These are phyloP conservation scores for Lachancea nothofagi DNA, from an alignment of 805 yeast genomes.

Conservation along the genomic window DNA sequence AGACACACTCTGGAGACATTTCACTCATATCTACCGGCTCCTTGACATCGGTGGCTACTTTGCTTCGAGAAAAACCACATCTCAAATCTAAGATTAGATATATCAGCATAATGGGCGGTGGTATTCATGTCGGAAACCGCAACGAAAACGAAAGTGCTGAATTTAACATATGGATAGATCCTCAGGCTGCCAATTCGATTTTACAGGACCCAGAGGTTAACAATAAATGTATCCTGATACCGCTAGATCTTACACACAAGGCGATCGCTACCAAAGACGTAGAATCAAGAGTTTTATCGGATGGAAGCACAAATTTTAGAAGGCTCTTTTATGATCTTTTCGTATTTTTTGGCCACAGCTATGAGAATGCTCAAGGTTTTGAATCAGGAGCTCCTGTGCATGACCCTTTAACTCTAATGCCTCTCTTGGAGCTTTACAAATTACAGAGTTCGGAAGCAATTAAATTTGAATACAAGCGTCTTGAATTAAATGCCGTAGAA, in stretches of 20 bases:
- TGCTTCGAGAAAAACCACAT: conserved; percentile 53
- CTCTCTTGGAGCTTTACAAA: conserved; percentile 43
- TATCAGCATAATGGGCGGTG: conserved; percentile 77
- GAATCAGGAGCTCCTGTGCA: conserved; percentile 67
- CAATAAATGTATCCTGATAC: conserved; percentile 51
- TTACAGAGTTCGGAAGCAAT: conserved; percentile 23
- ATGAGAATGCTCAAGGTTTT: conserved; percentile 40
- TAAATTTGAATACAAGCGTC: conserved; percentile 19
- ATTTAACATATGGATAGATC: conserved; percentile 72
- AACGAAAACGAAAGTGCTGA: conserved; percentile 55
- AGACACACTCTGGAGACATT: conserved; percentile 42
- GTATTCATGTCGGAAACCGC: conserved; percentile 39
- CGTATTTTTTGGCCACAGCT: conserved; percentile 43
- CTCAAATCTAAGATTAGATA: conserved; percentile 43
- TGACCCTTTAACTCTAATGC: conserved; percentile 69
- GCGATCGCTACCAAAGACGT: conserved; percentile 42
- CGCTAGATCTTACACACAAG: conserved; percentile 66
- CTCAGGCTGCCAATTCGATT: conserved; percentile 62
- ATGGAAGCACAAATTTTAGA: conserved; percentile 42
- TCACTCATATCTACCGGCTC: conserved; percentile 73
- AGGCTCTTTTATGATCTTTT: conserved; percentile 50
- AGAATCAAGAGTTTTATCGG: conserved; percentile 37
- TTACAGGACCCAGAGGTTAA: conserved; percentile 42
- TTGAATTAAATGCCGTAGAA: conserved; percentile 24
- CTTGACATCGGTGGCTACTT: conserved; percentile 60